Evolutionary conservation across 2,329 filamentous ascomycete species (phyloP).

Genomic region (Ascochyta koolunga): DNA sequence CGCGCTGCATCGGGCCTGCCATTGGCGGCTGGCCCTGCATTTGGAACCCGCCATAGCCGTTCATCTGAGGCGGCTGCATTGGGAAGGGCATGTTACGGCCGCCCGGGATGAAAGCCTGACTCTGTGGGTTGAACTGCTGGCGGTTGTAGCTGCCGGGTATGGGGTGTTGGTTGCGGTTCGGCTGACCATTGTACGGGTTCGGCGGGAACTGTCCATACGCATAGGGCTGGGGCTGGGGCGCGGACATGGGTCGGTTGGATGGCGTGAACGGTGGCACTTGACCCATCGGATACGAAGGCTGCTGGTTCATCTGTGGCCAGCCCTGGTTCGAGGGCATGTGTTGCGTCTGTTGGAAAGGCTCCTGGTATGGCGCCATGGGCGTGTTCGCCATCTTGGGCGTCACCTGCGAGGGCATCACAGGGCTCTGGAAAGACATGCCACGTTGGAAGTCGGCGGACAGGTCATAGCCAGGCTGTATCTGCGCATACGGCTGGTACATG

Average conservation of each 20-base stretch:
- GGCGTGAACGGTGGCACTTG: slow-evolving; percentile 33
- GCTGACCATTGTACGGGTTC: slow-evolving; percentile 61
- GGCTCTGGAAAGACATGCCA: slow-evolving; percentile 53
- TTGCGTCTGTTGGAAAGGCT: slow-evolving; percentile 39
- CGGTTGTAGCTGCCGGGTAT: slow-evolving; percentile 84
- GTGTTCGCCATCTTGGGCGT: slow-evolving; percentile 48
- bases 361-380: slow-evolving; percentile 43
- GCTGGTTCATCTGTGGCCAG: slow-evolving; percentile 43
- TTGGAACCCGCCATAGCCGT: slow-evolving; percentile 35
- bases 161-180: slow-evolving; percentile 79
- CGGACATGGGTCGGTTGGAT: slow-evolving; percentile 43
- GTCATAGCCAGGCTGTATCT: slow-evolving; percentile 50
- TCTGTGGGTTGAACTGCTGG: slow-evolving; percentile 92
- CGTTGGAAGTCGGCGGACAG: slow-evolving; percentile 54
- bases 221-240: slow-evolving; percentile 58
- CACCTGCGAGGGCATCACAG: slow-evolving; percentile 41
- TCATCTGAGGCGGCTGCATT: slow-evolving; percentile 45
- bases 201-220: slow-evolving; percentile 79
- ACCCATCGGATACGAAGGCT: slow-evolving; percentile 33
- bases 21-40: slow-evolving; percentile 21
- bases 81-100: slow-evolving; percentile 48
- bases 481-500: slow-evolving; percentile 37
- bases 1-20: slow-evolving; percentile 33
- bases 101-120: slow-evolving; percentile 84
- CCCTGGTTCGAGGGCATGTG: slow-evolving; percentile 37